phyloP scores from a whole-genome alignment of 352 stramenopile genomes.

The Globisporangium irregulare region DNA sequence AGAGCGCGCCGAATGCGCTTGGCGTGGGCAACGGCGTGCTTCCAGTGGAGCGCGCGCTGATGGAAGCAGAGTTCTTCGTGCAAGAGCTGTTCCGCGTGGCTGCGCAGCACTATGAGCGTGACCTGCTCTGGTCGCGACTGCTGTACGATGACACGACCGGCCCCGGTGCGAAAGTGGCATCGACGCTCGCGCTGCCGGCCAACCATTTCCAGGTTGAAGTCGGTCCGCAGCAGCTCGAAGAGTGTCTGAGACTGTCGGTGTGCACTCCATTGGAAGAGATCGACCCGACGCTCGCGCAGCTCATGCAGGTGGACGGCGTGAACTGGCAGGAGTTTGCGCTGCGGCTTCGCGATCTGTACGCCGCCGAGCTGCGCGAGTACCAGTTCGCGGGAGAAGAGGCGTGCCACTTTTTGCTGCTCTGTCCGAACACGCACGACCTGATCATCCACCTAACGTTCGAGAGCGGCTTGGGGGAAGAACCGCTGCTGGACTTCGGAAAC shows the following conservation, averaged over 20 bases:
- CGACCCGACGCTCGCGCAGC: conserved; percentile 67
- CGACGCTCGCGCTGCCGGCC: conserved; percentile 42
- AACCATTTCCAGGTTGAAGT: conserved; percentile 74
- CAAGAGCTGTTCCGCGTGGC: conserved; percentile 79
- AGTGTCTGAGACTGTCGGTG: conserved; percentile 77
- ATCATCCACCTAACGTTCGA: conserved; percentile 86
- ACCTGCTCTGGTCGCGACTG: conserved; percentile 82
- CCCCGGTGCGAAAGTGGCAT: conserved; percentile 47
- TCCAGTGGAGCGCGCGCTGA: conserved; percentile 56
- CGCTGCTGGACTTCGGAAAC: conserved; percentile 6
- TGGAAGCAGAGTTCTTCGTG: conserved; percentile 74
- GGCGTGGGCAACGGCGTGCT: conserved; percentile 53
- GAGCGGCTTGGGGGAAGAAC: conserved; percentile 26
- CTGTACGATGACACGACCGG: conserved; percentile 65
- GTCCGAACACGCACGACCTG: conserved; percentile 76
- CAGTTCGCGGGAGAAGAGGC: conserved; percentile 74
- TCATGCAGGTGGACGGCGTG: conserved; percentile 63
- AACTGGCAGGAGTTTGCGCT: conserved; percentile 78
- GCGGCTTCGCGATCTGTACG: conserved; percentile 74
- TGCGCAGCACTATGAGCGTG: conserved; percentile 79
- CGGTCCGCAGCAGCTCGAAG: conserved; percentile 77
- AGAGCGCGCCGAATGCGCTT: conserved; percentile 31
- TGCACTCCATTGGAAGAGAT: conserved; percentile 76
- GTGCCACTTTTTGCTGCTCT: conserved; percentile 79
- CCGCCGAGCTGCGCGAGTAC: conserved; percentile 80